These are phyloP conservation scores for Melampsora americana DNA, from an alignment of 1,284 basidiomycete genomes.

Conservation along the genomic window DNA sequence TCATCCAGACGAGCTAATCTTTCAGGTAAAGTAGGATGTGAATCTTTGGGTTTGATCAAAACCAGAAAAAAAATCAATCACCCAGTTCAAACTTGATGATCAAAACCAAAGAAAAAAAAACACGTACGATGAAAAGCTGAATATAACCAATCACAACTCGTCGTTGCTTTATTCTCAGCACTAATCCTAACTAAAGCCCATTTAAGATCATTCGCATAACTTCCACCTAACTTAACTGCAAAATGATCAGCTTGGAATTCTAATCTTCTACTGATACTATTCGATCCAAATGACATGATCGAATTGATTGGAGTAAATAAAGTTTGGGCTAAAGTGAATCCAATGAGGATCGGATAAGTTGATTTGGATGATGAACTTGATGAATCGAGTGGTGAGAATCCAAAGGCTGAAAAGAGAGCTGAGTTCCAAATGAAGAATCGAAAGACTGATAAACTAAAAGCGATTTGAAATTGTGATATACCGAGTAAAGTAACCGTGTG, in stretches of 20 bases:
- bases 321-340: constrained; percentile 83
- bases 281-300: constrained; percentile 70
- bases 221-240: constrained; percentile 64
- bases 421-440: constrained; percentile 85
- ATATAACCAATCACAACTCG: constrained; percentile 83
- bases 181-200: constrained; percentile 76
- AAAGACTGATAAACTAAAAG: constrained; percentile 81
- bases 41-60: constrained; percentile 14
- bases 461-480: constrained; percentile 80
- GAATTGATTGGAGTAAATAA: constrained; percentile 78
- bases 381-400: constrained; percentile 66
- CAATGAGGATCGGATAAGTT: constrained; percentile 73
- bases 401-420: constrained; percentile 78
- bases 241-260: constrained; percentile 87
- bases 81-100: background rate
- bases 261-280: constrained; percentile 74
- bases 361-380: constrained; percentile 20
- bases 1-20: constrained; percentile 6
- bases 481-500: constrained; percentile 85
- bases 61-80: background rate
- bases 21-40: constrained; percentile 41
- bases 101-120: background rate
- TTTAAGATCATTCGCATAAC: constrained; percentile 65
- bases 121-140: constrained; percentile 40
- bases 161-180: constrained; percentile 82